Base-by-base conservation (phyloP, 2,329 filamentous ascomycete genomes). In the Metarhizium rileyi region DNA sequence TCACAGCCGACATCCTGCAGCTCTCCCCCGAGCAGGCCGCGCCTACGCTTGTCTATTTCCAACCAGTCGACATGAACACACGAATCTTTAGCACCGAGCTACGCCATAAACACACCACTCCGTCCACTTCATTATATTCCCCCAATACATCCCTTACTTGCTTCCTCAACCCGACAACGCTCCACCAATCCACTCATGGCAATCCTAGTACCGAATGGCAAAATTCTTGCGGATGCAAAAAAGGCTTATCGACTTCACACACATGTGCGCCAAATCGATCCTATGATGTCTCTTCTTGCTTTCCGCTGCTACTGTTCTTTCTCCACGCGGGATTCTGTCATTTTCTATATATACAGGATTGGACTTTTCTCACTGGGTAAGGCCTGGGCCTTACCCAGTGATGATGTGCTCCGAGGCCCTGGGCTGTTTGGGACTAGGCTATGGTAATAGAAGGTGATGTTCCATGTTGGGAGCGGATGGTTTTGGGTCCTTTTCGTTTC, bases 361-460 rank as follows among this genome's bases (percentile, higher is more conserved):
- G 16, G 38, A 8, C 28, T 46, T 46, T 16, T 44, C 16, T 33
- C 30, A 14, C 16, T 33, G 12, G 14, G 10, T 4, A 14, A 18
- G 30, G 18, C 23, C 43, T 25, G 49, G 14, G 41, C 38, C 40
- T 46, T 35, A 33, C 46, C 28, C 12, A 35, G 52, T 28, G 35
- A 46, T 36, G 26, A 42, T 48, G 42, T n/a, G 27, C 36, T 45
- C 20, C 36, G 41, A 36, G 28, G 46, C 18, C 18, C 26, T 14
- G 12, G 22, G 25, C 18, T 26, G 42, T 44, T 48, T 23, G 44
- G 38, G 28, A 44, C n/a, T 44, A 48, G 47, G 40, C 28, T 44
- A 43, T 48, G 28, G 28, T 33, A 44, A 35, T 35, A 40, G 46
- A 48, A 28, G 27, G 46, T 43, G 38, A 35, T 48, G 38, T 25